These are phyloP conservation scores for Takakia lepidozioides DNA, from an alignment of 225 moss, liverwort and hornwort species.

Conservation along the genomic window DNA sequence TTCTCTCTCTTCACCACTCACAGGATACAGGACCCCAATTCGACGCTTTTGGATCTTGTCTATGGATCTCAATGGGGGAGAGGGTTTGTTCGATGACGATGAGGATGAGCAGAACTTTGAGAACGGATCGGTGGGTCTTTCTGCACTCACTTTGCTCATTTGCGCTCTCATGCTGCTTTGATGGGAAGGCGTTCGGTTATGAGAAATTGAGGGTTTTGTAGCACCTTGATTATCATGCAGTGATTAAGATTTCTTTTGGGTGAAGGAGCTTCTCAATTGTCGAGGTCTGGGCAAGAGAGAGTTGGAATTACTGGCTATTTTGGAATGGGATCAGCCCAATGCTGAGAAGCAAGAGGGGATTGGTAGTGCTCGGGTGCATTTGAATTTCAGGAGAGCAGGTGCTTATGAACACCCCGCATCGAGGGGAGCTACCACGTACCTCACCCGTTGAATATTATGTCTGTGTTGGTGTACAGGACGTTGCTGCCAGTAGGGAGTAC, in stretches of 20 bases:
- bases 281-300: neutral
- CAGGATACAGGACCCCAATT: too few relatives aligned
- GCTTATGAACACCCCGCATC: neutral
- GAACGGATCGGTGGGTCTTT: slow-evolving; percentile 21
- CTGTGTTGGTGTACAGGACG: slow-evolving; percentile 48
- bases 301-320: slow-evolving; percentile 2
- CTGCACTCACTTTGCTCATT: neutral
- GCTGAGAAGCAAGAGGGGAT: neutral
- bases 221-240: neutral
- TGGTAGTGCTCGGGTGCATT: neutral
- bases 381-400: neutral
- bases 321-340: slow-evolving; percentile 1
- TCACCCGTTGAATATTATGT: too few relatives aligned
- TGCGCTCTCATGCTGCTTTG: neutral
- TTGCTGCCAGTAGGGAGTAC: slow-evolving; percentile 71
- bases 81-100: slow-evolving; percentile 49
- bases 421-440: neutral
- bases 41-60: slow-evolving; percentile 1
- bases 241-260: neutral
- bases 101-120: slow-evolving; percentile 43
- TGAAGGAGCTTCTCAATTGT: neutral
- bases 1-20: too few relatives aligned
- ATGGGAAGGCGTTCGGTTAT: neutral
- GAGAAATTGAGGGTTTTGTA: too few relatives aligned
- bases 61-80: slow-evolving; percentile 39